Evolutionary conservation across 2,329 filamentous ascomycete species (phyloP).

Genomic region (Fusarium sp.): DNA sequence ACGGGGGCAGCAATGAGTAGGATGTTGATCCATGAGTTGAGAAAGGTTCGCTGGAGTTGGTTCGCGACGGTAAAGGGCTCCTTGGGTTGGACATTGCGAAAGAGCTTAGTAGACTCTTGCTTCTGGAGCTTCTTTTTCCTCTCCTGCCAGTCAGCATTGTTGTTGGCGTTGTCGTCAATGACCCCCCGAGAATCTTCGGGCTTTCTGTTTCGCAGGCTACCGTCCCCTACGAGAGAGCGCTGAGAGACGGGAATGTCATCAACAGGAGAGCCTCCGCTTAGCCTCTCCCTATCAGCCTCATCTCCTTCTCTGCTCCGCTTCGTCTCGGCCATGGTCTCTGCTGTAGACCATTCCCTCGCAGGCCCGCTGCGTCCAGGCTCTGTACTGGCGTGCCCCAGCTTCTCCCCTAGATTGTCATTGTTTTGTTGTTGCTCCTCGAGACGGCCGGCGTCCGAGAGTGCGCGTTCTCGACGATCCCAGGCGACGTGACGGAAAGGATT

Average conservation of each 20-base stretch:
- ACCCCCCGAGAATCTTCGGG: constrained; percentile 35
- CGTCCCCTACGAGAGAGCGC: constrained; percentile 31
- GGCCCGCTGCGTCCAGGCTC: constrained; percentile 46
- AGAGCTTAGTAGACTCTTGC: constrained; percentile 56
- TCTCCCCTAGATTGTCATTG: constrained; percentile 41
- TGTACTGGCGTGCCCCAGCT: constrained; percentile 51
- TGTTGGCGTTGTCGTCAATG: constrained; percentile 11
- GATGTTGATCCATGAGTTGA: constrained; percentile 89
- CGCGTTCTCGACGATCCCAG: constrained; percentile 47
- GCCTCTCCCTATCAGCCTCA: constrained; percentile 35
- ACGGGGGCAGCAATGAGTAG: constrained; percentile 82
- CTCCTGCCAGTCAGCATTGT: constrained; percentile 40
- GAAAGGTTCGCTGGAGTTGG: constrained; percentile 79
- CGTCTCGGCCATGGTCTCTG: constrained; percentile 40
- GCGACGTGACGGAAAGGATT: constrained; percentile 60
- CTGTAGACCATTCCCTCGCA: constrained; percentile 41
- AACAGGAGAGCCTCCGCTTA: constrained; percentile 26
- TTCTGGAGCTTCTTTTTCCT: constrained; percentile 49
- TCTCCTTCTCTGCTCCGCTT: constrained; percentile 31
- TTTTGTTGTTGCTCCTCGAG: constrained; percentile 50
- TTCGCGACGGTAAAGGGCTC: constrained; percentile 69
- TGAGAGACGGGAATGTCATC: constrained; percentile 36
- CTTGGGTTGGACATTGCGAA: constrained; percentile 62
- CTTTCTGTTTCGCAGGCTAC: constrained; percentile 48
- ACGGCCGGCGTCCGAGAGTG: constrained; percentile 45